Conservation (phyloP, 2,329 filamentous ascomycete species). For the Sordariomycetes sp. region DNA sequence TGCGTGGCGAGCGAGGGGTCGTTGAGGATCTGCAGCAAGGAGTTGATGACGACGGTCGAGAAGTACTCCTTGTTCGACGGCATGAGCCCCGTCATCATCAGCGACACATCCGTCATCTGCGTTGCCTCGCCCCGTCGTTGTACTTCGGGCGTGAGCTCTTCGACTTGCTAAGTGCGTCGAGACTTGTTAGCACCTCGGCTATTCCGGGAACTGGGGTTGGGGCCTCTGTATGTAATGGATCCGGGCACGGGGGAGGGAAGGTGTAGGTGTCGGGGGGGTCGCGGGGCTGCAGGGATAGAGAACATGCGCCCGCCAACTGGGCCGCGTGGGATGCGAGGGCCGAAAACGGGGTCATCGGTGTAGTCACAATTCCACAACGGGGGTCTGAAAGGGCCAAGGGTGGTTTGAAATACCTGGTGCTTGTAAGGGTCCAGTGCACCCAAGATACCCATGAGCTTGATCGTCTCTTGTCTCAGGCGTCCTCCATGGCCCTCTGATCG, state of each 20-base stretch:
- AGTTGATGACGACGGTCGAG: conserved; percentile 94
- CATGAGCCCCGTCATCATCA: conserved; percentile 96
- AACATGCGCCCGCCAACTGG: background rate
- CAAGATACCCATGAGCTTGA: conserved; percentile 91
- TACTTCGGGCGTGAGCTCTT: conserved; percentile 76
- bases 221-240: background rate
- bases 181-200: background rate
- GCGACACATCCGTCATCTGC: conserved; percentile 79
- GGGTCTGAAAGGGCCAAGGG: background rate
- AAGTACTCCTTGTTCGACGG: conserved; percentile 98
- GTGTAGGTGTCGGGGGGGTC: background rate
- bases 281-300: too few species aligned
- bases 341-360: background rate
- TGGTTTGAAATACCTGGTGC: conserved; percentile 49
- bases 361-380: background rate
- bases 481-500: conserved; percentile 80
- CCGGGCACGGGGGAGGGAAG: background rate
- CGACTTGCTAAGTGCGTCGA: conserved; percentile 51
- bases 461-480: conserved; percentile 80
- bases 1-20: conserved; percentile 84
- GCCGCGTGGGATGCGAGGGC: background rate
- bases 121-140: conserved; percentile 54
- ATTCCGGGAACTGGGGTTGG: too few species aligned
- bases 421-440: conserved; percentile 94
- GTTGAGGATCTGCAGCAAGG: conserved; percentile 81